Evolutionary conservation across 2,329 filamentous ascomycete species (phyloP).

Genomic region (Cercospora sp.): DNA sequence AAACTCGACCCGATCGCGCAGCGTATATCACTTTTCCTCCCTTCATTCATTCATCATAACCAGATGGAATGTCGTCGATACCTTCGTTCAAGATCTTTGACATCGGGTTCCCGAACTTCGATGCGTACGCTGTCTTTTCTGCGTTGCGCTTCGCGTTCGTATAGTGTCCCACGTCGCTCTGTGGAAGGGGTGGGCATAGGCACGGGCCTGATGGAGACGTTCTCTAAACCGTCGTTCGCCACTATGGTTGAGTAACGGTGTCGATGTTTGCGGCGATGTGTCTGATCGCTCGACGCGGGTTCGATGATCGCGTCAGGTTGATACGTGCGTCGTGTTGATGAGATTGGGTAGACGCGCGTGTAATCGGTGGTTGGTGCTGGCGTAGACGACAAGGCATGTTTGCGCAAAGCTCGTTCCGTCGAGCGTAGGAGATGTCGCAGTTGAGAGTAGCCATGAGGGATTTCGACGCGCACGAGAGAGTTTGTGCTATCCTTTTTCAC

Average conservation of each 20-base stretch:
- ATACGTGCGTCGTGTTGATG: slow-evolving; percentile 38
- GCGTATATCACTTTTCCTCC: neutral
- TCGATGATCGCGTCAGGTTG: slow-evolving; percentile 18
- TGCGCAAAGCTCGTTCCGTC: slow-evolving; percentile 44
- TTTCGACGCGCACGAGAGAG: slow-evolving; percentile 47
- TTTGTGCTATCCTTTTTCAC: slow-evolving; percentile 37
- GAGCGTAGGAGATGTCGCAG: slow-evolving; percentile 45
- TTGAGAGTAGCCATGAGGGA: slow-evolving; percentile 46
- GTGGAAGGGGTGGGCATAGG: neutral
- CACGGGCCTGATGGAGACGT: slow-evolving; percentile 12
- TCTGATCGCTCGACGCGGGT: slow-evolving; percentile 14
- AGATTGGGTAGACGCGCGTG: slow-evolving; percentile 46
- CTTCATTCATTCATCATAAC: neutral
- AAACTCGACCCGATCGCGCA: neutral
- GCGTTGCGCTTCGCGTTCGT: slow-evolving; percentile 22
- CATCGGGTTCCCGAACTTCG: slow-evolving; percentile 25
- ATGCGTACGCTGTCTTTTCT: slow-evolving; percentile 23
- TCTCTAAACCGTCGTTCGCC: slow-evolving; percentile 18
- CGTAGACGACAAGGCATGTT: slow-evolving; percentile 16
- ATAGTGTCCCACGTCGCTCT: slow-evolving; percentile 21
- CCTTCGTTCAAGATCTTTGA: neutral
- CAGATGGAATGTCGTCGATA: slow-evolving; percentile 7
- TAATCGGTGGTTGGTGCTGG: slow-evolving; percentile 36
- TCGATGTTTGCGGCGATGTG: slow-evolving; percentile 17
- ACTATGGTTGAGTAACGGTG: slow-evolving; percentile 26